Base-by-base conservation (phyloP, 352 stramenopile species). In the Phytophthora pluvialis region DNA sequence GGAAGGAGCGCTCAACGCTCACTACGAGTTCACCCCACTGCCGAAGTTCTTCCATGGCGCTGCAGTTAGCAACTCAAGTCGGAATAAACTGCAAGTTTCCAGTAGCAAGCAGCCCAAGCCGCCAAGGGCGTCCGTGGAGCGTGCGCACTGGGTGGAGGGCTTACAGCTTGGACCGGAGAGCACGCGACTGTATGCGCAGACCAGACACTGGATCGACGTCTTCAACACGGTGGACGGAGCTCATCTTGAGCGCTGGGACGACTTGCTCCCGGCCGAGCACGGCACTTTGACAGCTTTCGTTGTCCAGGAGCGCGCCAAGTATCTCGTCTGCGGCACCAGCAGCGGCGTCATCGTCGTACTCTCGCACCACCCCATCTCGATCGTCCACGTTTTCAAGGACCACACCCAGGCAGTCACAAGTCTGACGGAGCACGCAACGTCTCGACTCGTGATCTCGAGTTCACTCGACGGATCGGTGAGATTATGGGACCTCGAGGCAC, bases 381-480 rank as follows among this genome's bases (percentile, higher is more conserved):
- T 87, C 18, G 69, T 91, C 15, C 78, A 88, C 46, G 39, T 84
- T 15, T 93, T 93, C 50, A 89, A 88, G 43, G 80, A 93, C 33
- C 84, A 93, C 58, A 90, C 81, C 1, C 72, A 80, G 45, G 60
- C 62, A 7, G 64, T 93, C 28, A 90, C 84, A 26, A 76, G 75
- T 12, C 57, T 93, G 3, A 75, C 67, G 0, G 71, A 90, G 18
- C 81, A 89, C 47, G 35, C 62, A 5, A 60, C 80, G 6, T 90
- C 81, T 25, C 66, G 74, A 4, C 70, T 90, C 9, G 66, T 91
- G 12, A 69, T 93, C 31, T 93, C 84, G 3, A 89, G 80, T 18
- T 91, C 80, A n/a, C 69, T 93, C 0, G 84, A 93, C 44, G 81
- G 78, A 29, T 83, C 81, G 0, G 75, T 93, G 29, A 70, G 81